Evolutionary conservation across 2,329 filamentous ascomycete genomes (phyloP).

Genomic region (Ophiostoma novo-ulmi): DNA sequence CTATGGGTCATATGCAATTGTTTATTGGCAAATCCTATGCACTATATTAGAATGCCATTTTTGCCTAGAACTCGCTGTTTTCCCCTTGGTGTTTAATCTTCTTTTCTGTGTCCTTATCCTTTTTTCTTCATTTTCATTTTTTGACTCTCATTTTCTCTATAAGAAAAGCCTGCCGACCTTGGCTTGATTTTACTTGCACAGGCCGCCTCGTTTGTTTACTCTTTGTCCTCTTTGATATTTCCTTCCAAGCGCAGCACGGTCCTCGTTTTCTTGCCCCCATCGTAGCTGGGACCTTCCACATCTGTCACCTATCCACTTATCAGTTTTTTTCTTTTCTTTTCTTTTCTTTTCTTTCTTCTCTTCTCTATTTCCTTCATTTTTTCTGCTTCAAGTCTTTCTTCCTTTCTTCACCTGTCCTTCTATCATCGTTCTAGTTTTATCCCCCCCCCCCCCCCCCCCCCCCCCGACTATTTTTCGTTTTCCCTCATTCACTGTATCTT

Average conservation of each 20-base stretch:
- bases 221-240: background rate
- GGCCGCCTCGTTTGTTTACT: background rate
- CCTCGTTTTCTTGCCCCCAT: background rate
- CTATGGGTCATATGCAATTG: background rate
- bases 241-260: background rate
- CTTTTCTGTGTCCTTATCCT: background rate
- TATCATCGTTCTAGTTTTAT: background rate
- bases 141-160: background rate
- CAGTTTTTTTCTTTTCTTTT: background rate
- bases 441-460: too few relatives aligned
- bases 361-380: background rate
- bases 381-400: background rate
- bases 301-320: background rate
- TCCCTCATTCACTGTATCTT: background rate
- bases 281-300: background rate
- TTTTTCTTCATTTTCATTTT: background rate
- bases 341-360: background rate
- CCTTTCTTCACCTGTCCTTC: background rate
- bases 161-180: too few relatives aligned
- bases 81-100: background rate
- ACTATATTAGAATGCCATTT: background rate
- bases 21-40: background rate
- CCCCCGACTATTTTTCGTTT: background rate
- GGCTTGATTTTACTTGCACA: too few relatives aligned
- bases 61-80: background rate